phyloP scores from a whole-genome alignment of 2,329 filamentous ascomycete genomes.

The Ophiostoma novo-ulmi region DNA sequence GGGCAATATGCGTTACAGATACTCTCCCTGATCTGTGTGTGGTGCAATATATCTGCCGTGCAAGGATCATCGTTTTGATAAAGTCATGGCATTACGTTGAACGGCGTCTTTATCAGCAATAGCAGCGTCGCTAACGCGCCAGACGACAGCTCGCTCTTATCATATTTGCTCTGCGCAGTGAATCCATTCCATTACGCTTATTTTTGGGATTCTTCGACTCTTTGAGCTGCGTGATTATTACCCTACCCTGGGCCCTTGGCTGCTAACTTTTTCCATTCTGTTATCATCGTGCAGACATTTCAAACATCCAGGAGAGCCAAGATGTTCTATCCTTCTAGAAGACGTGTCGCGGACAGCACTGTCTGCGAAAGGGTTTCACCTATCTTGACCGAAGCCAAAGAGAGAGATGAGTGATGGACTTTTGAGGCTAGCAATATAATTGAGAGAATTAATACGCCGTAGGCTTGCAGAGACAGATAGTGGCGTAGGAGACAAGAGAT shows the following conservation, averaged over 20 bases:
- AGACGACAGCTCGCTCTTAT: not conserved
- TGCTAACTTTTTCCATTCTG: not conserved
- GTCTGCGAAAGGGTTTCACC: not conserved
- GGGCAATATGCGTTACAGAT: not conserved
- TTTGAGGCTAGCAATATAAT: not conserved
- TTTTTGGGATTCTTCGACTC: no score
- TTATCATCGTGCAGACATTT: conserved; percentile 1
- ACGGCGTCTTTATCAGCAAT: not conserved
- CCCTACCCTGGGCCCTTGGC: not conserved
- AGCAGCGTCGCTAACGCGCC: not conserved
- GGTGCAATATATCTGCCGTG: not conserved
- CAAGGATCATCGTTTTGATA: not conserved
- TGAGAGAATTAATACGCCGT: not conserved
- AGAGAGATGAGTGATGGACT: not conserved
- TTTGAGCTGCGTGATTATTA: not conserved
- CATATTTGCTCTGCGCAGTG: not conserved
- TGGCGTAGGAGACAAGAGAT: conserved; percentile 3
- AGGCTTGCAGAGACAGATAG: not conserved
- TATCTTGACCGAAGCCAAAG: not conserved
- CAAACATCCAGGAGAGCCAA: not conserved
- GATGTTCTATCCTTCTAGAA: conserved; percentile 10
- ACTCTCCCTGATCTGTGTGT: not conserved
- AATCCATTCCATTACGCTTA: not conserved
- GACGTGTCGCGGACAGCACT: not conserved
- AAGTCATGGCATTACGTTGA: conserved; percentile 5